Base-by-base conservation (phyloP, 805 yeast genomes). In the Lipomyces chichibuensis region DNA sequence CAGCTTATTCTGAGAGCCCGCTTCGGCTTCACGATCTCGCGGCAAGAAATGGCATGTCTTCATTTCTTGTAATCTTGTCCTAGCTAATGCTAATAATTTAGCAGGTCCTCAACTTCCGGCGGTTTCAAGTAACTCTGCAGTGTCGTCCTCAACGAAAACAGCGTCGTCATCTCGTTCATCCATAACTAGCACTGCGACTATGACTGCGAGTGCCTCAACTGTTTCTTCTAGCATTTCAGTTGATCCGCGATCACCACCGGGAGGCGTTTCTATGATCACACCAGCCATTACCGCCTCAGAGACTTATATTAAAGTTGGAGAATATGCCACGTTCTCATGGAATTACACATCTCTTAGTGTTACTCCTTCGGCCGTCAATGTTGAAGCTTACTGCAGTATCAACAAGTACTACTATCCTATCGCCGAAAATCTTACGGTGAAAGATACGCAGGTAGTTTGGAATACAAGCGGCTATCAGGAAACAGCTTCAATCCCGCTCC, bases 301-400 rank as follows among this genome's bases (percentile, higher is more conserved):
- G 9, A 77, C 81, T 0, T 80, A 80, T 61, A 70, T 80, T 63
- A 78, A 77, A 68, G 69, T 77, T 39, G 82, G 83, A 2, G 76
- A 74, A 25, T 66, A 70, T 35, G 82, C 81, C 25, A 79, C 83
- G 6, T 80, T 80, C 66, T 72, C 76, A 39, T 80, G 83, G 83
- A 74, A 75, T 39, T 80, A 76, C 69, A 79, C 82, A 14, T 72
- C 74, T 62, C 73, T 80, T 17, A 54, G 63, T 2, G 73, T 77
- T n/a, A 74, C 80, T 8, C 83, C 83, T 0, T 65, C 74, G 8
- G 77, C 77, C 0, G 65, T 80, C 56, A 79, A 80, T 60, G 75
- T 80, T 49, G 80, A 78, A 64, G 80, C 80, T 4, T 71, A 72
- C 57, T 80, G 83, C 73, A 72, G 80, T 27, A 60, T 65, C 58